Conservation (phyloP, 2,329 filamentous ascomycete species). For the Teratosphaeriaceae sp. region DNA sequence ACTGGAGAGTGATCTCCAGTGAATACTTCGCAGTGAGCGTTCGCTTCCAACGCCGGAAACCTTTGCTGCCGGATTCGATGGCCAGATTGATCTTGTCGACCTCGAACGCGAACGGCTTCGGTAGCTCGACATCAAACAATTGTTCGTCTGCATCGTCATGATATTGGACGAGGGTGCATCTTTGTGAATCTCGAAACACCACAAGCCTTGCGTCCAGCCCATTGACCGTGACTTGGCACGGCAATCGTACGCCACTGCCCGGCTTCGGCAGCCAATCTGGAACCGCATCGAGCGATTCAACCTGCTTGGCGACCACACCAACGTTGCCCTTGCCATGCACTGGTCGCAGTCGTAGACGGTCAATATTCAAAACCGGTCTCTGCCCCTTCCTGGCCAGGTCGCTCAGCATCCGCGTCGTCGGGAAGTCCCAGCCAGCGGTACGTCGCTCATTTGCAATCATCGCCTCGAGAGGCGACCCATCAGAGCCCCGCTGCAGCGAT, state of each 20-base stretch:
- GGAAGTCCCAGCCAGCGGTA: slow-evolving; percentile 21
- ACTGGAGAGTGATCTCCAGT: slow-evolving; percentile 24
- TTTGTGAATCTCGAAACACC: neutral
- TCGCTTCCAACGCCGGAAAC: slow-evolving; percentile 15
- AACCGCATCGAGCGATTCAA: neutral
- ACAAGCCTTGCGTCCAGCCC: slow-evolving; percentile 7
- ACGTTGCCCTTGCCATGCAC: neutral
- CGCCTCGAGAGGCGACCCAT: slow-evolving; percentile 4
- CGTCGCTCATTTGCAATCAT: slow-evolving; percentile 9
- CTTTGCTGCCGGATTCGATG: slow-evolving; percentile 11
- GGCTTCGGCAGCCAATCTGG: slow-evolving; percentile 20
- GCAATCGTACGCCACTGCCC: slow-evolving; percentile 10
- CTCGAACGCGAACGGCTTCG: slow-evolving; percentile 18
- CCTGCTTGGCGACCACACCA: neutral
- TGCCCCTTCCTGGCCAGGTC: slow-evolving; percentile 17
- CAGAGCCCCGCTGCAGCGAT: slow-evolving; percentile 1
- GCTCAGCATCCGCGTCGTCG: slow-evolving; percentile 23
- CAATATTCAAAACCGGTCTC: slow-evolving; percentile 17
- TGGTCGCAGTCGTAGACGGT: slow-evolving; percentile 11
- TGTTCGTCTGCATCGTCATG: neutral
- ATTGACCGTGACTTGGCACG: slow-evolving; percentile 17
- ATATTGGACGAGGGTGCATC: neutral
- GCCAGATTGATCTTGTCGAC: slow-evolving; percentile 16
- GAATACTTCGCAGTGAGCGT: slow-evolving; percentile 16
- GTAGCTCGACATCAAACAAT: slow-evolving; percentile 14